Conservation (phyloP, 169 alveolate species). For the Plasmodium gonderi region DNA sequence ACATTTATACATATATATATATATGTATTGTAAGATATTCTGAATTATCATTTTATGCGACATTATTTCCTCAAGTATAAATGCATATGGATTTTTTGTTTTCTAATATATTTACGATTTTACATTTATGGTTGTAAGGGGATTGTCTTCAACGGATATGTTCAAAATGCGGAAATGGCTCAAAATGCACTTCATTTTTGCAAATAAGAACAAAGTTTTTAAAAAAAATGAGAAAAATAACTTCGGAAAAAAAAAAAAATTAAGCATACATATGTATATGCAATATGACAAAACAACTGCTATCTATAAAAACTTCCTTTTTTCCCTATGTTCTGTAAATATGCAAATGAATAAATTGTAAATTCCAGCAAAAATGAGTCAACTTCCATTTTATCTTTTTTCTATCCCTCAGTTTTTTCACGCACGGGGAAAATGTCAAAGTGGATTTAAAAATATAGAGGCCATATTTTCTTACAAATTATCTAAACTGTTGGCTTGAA, state of each 20-base stretch:
- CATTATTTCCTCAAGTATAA: not conserved
- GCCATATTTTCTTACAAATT: not conserved
- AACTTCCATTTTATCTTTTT: not conserved
- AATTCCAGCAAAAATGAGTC: not conserved
- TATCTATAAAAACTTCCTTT: not conserved
- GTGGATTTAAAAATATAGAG: not conserved
- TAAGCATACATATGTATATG: not conserved
- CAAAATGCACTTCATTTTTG: slow-evolving; percentile 35
- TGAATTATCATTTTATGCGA: not conserved
- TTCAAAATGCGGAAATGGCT: slow-evolving; percentile 34
- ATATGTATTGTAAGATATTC: not conserved
- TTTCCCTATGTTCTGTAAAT: not conserved
- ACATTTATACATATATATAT: not conserved
- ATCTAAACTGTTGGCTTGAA: not conserved
- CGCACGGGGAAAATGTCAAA: not conserved
- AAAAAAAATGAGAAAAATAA: not conserved
- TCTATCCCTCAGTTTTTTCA: not conserved
- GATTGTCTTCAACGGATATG: slow-evolving; percentile 36
- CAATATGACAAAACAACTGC: not conserved
- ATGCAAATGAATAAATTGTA: not conserved
- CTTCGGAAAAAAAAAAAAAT: not conserved
- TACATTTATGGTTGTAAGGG: slow-evolving; percentile 57
- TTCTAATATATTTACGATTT: not conserved
- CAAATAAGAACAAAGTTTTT: not conserved
- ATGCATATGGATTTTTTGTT: not conserved